Conservation (phyloP, 2,329 filamentous ascomycete genomes). For the Uncinocarpus reesii region DNA sequence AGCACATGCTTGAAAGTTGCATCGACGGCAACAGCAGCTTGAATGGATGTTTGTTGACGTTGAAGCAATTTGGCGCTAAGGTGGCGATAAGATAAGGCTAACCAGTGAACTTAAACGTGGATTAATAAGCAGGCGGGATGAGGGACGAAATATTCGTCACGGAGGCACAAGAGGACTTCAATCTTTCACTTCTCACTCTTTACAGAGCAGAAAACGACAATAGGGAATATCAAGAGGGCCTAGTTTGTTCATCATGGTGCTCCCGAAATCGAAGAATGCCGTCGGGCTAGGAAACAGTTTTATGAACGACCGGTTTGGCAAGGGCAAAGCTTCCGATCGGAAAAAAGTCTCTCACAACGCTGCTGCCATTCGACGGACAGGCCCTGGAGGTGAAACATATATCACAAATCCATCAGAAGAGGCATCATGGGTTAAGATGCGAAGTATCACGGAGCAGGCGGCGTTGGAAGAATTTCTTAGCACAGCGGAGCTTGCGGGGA, state of each 20-base stretch:
- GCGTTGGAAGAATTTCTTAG: conserved; percentile 93
- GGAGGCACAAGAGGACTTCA: not conserved
- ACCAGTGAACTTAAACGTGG: not conserved
- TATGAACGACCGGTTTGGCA: conserved; percentile 98
- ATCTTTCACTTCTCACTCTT: not conserved
- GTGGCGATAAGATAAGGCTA: not conserved
- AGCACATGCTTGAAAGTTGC: too few relatives aligned
- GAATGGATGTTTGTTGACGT: not conserved
- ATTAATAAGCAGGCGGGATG: conserved; percentile 12
- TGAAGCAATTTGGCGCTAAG: not conserved
- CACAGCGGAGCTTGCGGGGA: conserved; percentile 92
- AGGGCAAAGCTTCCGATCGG: conserved; percentile 74
- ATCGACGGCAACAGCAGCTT: too few relatives aligned
- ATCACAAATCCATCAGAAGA: conserved; percentile 84
- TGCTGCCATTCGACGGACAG: conserved; percentile 57
- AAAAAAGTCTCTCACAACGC: conserved; percentile 56
- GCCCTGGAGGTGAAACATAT: conserved; percentile 76
- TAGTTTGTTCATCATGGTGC: conserved; percentile 47
- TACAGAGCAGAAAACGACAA: not conserved
- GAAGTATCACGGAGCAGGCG: conserved; percentile 92
- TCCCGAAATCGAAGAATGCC: conserved; percentile 87
- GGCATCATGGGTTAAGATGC: conserved; percentile 98
- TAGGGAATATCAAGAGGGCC: not conserved
- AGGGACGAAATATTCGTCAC: not conserved
- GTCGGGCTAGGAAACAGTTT: conserved; percentile 93